Base-by-base conservation (phyloP, 2,329 filamentous ascomycete species). In the Magnaporthales sp. region DNA sequence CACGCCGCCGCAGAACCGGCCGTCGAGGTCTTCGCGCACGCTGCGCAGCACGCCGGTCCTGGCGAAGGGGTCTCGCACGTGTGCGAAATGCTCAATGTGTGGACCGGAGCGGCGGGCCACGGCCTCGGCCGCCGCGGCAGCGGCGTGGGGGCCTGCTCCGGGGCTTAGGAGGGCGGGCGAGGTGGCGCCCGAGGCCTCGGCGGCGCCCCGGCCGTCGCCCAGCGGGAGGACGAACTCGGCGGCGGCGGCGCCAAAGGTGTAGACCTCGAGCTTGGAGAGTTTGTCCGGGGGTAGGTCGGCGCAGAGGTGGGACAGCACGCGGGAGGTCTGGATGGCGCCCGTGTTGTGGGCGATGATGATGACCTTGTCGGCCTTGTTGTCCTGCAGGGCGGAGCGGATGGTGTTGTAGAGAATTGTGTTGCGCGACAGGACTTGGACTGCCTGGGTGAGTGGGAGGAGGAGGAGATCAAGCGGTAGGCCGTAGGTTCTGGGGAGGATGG, bases 381-480 rank as follows among this genome's bases (percentile, higher is more conserved):
- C 73, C 24, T 79, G 71, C 30, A 80, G 71, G 9, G 76, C 73
- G 7, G 69, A 69, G 11, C 78, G 77, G 32, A 80, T 69, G 46
- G 77, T 73, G 22, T 69, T 68, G 68, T 80, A 80, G 15, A 80
- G 71, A 3, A 71, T 70, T 3, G 73, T 71, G 27, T 74, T 1
- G 7, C 95, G 99, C 75, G 67, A 22, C 72, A 76, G 4, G 76
- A 73, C 66, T 75, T 75, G 3, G 78, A 62, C 54, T 76, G 70
- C n/a, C 73, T 68, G 22, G 69, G 13, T 4, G 24, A 27, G 32
- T 10, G 30, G 32, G 32, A 64, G 63, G 2, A 64, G 75, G 58
- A 84, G 70, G 27, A 85, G 73, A 71, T 87, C 85, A 70, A 86
- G 81, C 46, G 83, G 77, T 2, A 83, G 77, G 68, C 86, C 85